Percentiles rank a stretch among this genome's conserved stretches.
Evolutionary conservation across 331 rosid genomes (phyloP).

Genomic region (Pyracantha coccinea): DNA sequence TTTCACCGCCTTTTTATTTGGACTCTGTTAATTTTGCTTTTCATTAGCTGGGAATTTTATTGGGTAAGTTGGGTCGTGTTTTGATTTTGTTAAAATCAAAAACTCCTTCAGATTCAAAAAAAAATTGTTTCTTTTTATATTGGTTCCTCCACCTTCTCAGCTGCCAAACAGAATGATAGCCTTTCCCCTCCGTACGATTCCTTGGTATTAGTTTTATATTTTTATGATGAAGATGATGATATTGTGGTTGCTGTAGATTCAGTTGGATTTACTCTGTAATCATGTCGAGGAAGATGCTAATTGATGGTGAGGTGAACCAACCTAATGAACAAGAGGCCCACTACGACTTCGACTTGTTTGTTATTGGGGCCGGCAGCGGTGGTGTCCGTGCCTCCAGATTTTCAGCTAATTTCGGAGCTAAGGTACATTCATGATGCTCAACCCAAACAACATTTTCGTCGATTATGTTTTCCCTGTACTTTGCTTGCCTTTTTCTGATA

Average conservation of each 20-base stretch:
- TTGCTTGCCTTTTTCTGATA: neutral
- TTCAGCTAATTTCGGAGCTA: constrained; percentile 77
- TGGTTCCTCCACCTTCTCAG: neutral
- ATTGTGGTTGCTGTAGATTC: neutral
- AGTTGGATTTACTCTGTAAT: constrained; percentile 3
- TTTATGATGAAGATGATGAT: neutral
- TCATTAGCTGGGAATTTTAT: neutral
- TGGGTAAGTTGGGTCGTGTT: neutral
- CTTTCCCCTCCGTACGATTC: neutral
- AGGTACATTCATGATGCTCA: constrained; percentile 9
- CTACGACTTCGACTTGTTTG: constrained; percentile 77
- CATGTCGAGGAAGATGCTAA: constrained; percentile 79
- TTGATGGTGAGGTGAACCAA: constrained; percentile 46
- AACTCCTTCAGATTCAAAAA: neutral
- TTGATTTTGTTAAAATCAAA: neutral
- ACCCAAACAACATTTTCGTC: neutral
- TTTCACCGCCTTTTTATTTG: neutral
- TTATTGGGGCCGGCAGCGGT: constrained; percentile 98
- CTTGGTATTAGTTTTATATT: no score
- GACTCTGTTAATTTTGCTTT: neutral
- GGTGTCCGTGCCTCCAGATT: constrained; percentile 96
- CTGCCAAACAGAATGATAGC: constrained; percentile 1
- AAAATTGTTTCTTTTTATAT: neutral
- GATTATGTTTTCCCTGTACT: neutral
- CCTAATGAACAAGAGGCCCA: constrained; percentile 30